Evolutionary conservation across 495 filamentous ascomycete genomes (phyloP).

Genomic region (Lentithecium fluviatile): DNA sequence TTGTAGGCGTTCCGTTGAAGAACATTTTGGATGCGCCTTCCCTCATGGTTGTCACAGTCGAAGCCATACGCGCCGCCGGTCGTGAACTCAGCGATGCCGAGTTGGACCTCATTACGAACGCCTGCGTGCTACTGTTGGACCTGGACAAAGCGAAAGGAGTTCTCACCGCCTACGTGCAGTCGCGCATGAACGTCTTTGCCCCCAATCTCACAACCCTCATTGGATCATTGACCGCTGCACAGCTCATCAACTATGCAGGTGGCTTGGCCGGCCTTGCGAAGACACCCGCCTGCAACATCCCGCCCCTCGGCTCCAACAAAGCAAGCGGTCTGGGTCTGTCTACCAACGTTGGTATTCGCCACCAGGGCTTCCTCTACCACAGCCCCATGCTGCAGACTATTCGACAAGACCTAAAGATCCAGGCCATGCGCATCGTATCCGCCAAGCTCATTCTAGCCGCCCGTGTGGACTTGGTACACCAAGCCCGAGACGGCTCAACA

Average conservation of each 20-base stretch:
- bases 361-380: constrained; percentile 92
- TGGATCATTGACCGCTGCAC: constrained; percentile 91
- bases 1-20: constrained; percentile 70
- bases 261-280: constrained; percentile 86
- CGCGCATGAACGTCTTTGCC: constrained; percentile 93
- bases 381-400: constrained; percentile 82
- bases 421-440: constrained; percentile 93
- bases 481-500: constrained; percentile 73
- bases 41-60: constrained; percentile 93
- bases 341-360: constrained; percentile 86
- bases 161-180: constrained; percentile 93
- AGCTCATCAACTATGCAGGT: constrained; percentile 90
- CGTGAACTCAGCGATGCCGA: constrained; percentile 71
- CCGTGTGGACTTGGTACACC: constrained; percentile 84
- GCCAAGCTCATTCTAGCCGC: constrained; percentile 91
- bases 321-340: constrained; percentile 81
- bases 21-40: constrained; percentile 81
- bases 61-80: constrained; percentile 85
- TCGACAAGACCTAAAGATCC: constrained; percentile 80
- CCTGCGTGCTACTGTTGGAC: constrained; percentile 81
- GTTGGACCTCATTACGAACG: constrained; percentile 69
- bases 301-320: constrained; percentile 85
- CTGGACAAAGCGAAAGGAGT: constrained; percentile 85
- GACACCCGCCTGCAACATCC: constrained; percentile 88
- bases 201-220: constrained; percentile 92